phyloP scores from a whole-genome alignment of 495 filamentous ascomycete genomes.

The Hypoxylon cercidicola region DNA sequence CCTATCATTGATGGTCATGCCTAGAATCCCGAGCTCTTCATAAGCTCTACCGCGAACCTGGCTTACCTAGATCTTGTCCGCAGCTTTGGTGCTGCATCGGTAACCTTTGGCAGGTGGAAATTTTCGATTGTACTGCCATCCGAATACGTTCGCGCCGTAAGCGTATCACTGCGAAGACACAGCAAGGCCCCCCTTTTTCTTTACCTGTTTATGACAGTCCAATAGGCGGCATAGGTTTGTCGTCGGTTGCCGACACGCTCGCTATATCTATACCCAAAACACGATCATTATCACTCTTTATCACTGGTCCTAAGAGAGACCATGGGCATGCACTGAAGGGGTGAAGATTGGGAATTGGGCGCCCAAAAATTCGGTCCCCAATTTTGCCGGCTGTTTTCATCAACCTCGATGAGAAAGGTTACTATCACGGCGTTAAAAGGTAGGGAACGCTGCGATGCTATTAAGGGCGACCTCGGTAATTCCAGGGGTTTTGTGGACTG shows the following conservation, averaged over 20 bases:
- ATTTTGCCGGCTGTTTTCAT: neutral
- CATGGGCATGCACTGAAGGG: slow-evolving; percentile 15
- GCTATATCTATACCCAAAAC: slow-evolving; percentile 32
- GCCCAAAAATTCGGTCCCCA: neutral
- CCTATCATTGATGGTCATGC: too few species aligned
- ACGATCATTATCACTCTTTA: slow-evolving; percentile 37
- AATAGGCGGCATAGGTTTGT: neutral
- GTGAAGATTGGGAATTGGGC: neutral
- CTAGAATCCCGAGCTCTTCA: too few species aligned
- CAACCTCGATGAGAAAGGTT: neutral
- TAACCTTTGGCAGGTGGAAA: too few species aligned
- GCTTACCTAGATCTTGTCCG: too few species aligned
- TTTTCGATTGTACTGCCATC: too few species aligned
- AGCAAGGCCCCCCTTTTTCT: slow-evolving; percentile 17
- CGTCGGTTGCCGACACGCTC: slow-evolving; percentile 16
- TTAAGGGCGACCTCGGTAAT: too few species aligned
- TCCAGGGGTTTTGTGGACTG: too few species aligned
- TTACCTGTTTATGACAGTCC: slow-evolving; percentile 5
- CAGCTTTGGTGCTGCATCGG: too few species aligned
- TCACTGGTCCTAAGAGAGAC: slow-evolving; percentile 10
- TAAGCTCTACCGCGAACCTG: too few species aligned
- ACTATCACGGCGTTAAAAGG: too few species aligned
- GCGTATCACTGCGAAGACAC: neutral
- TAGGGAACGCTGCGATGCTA: too few species aligned
- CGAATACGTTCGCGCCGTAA: neutral